These are phyloP conservation scores for Uronychia setigera DNA, from an alignment of 73 alveolate species.

Conservation along the genomic window DNA sequence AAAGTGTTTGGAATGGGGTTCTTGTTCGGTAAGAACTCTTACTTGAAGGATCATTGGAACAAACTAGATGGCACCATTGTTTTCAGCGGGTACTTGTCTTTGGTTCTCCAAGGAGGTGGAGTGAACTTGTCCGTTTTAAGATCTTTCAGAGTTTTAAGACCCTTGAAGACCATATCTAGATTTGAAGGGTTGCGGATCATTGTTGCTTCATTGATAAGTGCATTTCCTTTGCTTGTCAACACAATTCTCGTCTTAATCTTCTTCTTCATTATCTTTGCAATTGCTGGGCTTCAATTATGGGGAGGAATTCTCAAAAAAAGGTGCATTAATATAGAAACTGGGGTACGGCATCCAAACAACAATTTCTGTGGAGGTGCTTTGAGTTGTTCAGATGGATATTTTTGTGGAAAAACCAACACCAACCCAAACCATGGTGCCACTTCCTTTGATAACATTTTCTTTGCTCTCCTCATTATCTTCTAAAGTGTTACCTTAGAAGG, in stretches of 20 bases:
- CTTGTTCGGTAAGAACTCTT: constrained; percentile 68
- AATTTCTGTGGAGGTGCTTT: constrained; percentile 57
- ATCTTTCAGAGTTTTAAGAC: constrained; percentile 94
- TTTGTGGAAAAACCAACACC: constrained; percentile 62
- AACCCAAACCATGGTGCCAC: constrained; percentile 64
- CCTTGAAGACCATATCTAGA: constrained; percentile 88
- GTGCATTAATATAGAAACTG: constrained; percentile 78
- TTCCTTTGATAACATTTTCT: constrained; percentile 47
- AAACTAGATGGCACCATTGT: constrained; percentile 79
- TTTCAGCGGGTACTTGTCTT: constrained; percentile 40
- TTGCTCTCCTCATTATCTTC: constrained; percentile 55
- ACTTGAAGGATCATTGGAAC: constrained; percentile 88
- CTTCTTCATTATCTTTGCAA: constrained; percentile 87
- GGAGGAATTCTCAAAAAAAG: constrained; percentile 80
- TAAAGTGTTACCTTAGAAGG: constrained; percentile 90
- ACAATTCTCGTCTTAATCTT: constrained; percentile 83
- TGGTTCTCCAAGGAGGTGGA: constrained; percentile 34
- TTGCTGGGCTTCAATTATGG: constrained; percentile 95
- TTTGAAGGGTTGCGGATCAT: constrained; percentile 85
- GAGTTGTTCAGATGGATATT: constrained; percentile 57
- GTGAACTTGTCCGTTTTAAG: constrained; percentile 80
- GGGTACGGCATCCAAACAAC: constrained; percentile 58
- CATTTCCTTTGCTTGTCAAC: constrained; percentile 83
- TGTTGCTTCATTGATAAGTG: constrained; percentile 82
- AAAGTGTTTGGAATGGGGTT: constrained; percentile 70